phyloP scores from a whole-genome alignment of 2,329 filamentous ascomycete species.

The Fusarium piperis region DNA sequence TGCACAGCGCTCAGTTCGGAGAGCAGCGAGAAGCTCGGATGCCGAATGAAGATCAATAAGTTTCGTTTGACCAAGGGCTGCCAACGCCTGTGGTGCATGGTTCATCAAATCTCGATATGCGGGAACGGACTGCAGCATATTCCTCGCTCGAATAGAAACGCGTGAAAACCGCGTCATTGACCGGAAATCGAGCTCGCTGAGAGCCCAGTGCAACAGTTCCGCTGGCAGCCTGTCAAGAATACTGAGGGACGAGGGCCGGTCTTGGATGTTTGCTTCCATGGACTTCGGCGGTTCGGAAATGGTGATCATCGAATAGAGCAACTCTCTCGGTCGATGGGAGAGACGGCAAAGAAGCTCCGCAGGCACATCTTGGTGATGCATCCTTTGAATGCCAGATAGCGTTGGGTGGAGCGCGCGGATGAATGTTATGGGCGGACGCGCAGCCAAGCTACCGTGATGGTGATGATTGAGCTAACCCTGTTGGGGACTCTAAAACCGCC shows the following conservation, averaged over 20 bases:
- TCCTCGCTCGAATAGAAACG: constrained; percentile 29
- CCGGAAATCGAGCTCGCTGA: constrained; percentile 36
- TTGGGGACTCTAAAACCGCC: no score
- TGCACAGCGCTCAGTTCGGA: constrained; percentile 35
- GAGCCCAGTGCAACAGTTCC: constrained; percentile 28
- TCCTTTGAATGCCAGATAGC: no score
- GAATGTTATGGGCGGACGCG: no score
- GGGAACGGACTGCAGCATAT: constrained; percentile 37
- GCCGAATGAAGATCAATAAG: constrained; percentile 30
- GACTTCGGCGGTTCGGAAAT: neutral
- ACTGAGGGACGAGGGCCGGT: constrained; percentile 26
- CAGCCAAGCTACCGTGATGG: no score
- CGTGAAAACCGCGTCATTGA: constrained; percentile 39
- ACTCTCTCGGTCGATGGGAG: neutral
- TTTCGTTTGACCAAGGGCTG: constrained; percentile 24
- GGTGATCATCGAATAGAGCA: neutral
- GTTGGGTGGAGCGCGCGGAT: no score
- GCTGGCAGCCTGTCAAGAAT: constrained; percentile 33
- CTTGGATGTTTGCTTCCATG: neutral
- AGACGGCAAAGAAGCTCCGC: neutral
- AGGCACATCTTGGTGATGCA: neutral
- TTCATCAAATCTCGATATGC: constrained; percentile 53
- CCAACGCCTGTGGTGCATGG: constrained; percentile 43
- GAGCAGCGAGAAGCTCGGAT: constrained; percentile 17
- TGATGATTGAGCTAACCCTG: no score